Conservation (phyloP, 768 basidiomycete species). For the Agrocybe pediades region DNA sequence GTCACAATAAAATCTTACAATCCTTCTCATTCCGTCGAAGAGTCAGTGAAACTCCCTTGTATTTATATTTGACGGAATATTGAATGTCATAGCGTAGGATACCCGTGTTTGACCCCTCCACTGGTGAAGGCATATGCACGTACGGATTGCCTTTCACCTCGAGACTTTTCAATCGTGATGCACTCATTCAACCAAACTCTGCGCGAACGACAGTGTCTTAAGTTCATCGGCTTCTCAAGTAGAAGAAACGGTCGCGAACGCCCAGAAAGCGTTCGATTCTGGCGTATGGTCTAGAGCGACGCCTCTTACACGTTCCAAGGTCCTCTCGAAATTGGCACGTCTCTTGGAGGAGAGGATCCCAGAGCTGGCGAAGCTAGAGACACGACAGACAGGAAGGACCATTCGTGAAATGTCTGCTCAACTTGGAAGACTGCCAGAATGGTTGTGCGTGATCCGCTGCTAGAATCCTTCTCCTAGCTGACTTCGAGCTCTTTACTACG, state of each 20-base stretch:
- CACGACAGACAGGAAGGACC: conserved; percentile 77
- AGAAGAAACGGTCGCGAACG: conserved; percentile 47
- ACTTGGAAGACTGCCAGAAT: conserved; percentile 77
- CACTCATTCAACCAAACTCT: background rate
- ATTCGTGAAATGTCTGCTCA: conserved; percentile 85
- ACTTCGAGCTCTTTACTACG: background rate
- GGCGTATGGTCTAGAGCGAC: conserved; percentile 75
- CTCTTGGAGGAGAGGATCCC: conserved; percentile 57
- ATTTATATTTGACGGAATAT: background rate
- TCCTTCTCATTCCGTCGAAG: conserved; percentile 9
- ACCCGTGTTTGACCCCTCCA: conserved; percentile 68
- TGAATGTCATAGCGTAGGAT: conserved; percentile 35
- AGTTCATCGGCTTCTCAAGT: conserved; percentile 57
- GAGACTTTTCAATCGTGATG: background rate
- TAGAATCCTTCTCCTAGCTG: conserved; percentile 4
- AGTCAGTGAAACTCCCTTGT: conserved; percentile 23
- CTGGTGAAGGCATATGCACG: conserved; percentile 59
- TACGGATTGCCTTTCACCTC: conserved; percentile 7
- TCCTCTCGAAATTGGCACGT: conserved; percentile 66
- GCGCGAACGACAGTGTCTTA: conserved; percentile 44
- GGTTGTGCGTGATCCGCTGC: conserved; percentile 58
- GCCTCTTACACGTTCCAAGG: conserved; percentile 57
- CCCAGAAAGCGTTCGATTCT: conserved; percentile 60
- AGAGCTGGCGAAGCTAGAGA: conserved; percentile 66
- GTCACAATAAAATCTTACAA: conserved; percentile 1